phyloP scores from a whole-genome alignment of 305 asterid genomes.

The Solanum hybrid region DNA sequence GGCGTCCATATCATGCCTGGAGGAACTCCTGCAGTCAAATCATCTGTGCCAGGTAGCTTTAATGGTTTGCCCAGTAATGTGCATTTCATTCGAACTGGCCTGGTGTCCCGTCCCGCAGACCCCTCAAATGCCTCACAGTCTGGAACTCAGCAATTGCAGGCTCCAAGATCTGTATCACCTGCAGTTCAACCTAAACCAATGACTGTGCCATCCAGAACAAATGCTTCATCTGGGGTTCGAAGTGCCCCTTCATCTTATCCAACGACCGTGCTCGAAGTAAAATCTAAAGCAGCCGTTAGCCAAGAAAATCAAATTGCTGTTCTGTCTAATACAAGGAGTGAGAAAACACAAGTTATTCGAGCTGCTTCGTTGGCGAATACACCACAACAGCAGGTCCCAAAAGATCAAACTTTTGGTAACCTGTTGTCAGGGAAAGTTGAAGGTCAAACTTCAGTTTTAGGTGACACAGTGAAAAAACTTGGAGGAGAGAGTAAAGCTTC shows the following conservation, averaged over 20 bases:
- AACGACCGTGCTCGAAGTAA: constrained; percentile 9
- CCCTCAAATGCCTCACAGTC: constrained; percentile 30
- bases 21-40: constrained; percentile 30
- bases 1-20: constrained; percentile 57
- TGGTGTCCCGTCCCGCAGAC: constrained; percentile 30
- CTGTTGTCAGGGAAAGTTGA: constrained; percentile 15
- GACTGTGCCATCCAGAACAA: constrained; percentile 15
- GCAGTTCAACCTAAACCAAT: constrained; percentile 20
- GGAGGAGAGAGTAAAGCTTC: constrained; percentile 21
- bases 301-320: constrained; percentile 20
- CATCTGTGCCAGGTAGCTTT: constrained; percentile 29
- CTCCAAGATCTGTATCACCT: constrained; percentile 26
- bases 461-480: constrained; percentile 7
- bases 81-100: constrained; percentile 73
- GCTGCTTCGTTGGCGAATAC: constrained; percentile 7
- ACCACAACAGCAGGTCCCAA: constrained; percentile 18
- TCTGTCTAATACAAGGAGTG: not conserved
- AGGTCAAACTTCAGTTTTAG: constrained; percentile 1
- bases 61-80: constrained; percentile 83
- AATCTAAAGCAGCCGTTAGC: constrained; percentile 7
- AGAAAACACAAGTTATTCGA: not conserved
- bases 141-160: constrained; percentile 31
- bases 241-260: constrained; percentile 11
- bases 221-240: constrained; percentile 16
- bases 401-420: constrained; percentile 17